Evolutionary conservation across 768 basidiomycete species (phyloP).

Genomic region (Phaffia tasmanica): DNA sequence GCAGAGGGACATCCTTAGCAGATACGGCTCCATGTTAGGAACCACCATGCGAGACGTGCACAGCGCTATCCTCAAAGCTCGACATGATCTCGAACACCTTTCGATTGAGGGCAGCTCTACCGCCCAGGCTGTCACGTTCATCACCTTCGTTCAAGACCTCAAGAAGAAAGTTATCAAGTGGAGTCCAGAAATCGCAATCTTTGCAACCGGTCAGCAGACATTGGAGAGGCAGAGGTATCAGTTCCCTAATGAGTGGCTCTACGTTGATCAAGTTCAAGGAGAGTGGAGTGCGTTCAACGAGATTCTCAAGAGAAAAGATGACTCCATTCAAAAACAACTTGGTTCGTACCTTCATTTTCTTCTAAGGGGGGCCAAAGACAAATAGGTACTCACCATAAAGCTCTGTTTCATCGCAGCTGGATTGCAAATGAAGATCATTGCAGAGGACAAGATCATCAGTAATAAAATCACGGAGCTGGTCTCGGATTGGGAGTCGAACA

Average conservation of each 20-base stretch:
- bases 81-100: slow-evolving; percentile 91
- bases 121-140: slow-evolving; percentile 95
- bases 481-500: slow-evolving; percentile 86
- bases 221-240: slow-evolving; percentile 93
- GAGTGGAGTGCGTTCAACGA: slow-evolving; percentile 99
- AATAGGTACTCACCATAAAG: background rate
- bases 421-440: slow-evolving; percentile 97
- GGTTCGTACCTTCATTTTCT: slow-evolving; percentile 46
- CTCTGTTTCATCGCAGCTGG: slow-evolving; percentile 51
- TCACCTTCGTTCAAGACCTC: slow-evolving; percentile 97
- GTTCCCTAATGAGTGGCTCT: slow-evolving; percentile 94
- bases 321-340: slow-evolving; percentile 94
- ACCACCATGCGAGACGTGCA: slow-evolving; percentile 98
- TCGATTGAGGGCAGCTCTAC: slow-evolving; percentile 80
- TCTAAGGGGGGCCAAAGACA: background rate
- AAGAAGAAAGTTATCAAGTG: slow-evolving; percentile 95
- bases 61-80: slow-evolving; percentile 76
- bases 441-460: slow-evolving; percentile 95
- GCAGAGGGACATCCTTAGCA: slow-evolving; percentile 86
- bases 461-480: slow-evolving; percentile 87
- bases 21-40: slow-evolving; percentile 86
- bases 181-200: slow-evolving; percentile 91
- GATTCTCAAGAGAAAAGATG: slow-evolving; percentile 93
- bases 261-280: slow-evolving; percentile 90
- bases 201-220: slow-evolving; percentile 89